Conservation (phyloP, 306 rosid species). For the Medicago arabica region DNA sequence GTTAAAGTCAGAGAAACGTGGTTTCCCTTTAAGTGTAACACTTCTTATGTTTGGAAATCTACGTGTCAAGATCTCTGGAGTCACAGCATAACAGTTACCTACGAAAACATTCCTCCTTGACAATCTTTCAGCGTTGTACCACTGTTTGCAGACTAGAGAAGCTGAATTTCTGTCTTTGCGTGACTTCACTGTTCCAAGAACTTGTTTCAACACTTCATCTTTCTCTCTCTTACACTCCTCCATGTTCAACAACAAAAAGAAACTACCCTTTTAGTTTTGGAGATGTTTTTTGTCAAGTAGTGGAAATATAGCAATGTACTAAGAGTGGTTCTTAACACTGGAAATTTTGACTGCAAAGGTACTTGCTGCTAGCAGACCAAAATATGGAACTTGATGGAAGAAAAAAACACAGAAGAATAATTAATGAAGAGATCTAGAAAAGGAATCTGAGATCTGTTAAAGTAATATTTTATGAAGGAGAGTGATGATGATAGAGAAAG, state of each 20-base stretch:
- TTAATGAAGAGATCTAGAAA: slow-evolving; percentile 2
- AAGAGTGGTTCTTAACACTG: slow-evolving; percentile 1
- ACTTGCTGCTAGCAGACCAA: slow-evolving; percentile 29
- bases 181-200: slow-evolving; percentile 58
- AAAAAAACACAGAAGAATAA: slow-evolving; percentile 1
- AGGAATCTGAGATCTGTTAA: slow-evolving; percentile 51
- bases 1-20: slow-evolving; percentile 82
- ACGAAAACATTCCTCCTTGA: slow-evolving; percentile 76
- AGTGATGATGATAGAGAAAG: slow-evolving; percentile 21
- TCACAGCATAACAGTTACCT: slow-evolving; percentile 83
- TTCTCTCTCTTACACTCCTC: slow-evolving; percentile 56
- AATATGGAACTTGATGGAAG: not conserved
- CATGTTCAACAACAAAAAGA: not conserved
- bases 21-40: slow-evolving; percentile 84
- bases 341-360: slow-evolving; percentile 17
- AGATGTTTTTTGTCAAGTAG: not conserved
- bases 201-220: slow-evolving; percentile 70
- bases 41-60: slow-evolving; percentile 67
- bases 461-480: slow-evolving; percentile 35
- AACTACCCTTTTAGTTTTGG: slow-evolving; percentile 35
- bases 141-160: slow-evolving; percentile 77
- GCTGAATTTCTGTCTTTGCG: slow-evolving; percentile 63
- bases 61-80: slow-evolving; percentile 78
- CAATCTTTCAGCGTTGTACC: slow-evolving; percentile 88
- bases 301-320: slow-evolving; percentile 30